These are phyloP conservation scores for Volvox africanus DNA, from an alignment of 139 green algal species.

Conservation along the genomic window DNA sequence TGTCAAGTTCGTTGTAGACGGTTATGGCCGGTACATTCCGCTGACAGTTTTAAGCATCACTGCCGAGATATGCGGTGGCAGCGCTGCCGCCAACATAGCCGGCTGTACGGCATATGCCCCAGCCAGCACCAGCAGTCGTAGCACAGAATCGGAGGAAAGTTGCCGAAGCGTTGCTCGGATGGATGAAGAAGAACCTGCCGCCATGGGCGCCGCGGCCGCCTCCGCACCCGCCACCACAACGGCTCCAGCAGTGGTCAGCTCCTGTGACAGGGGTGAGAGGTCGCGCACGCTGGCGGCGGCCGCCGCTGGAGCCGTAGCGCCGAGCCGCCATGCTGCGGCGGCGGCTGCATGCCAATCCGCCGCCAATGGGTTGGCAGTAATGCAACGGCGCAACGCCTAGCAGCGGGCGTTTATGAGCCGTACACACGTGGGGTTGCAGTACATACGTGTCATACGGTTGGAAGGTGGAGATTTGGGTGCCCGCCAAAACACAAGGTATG, in stretches of 20 bases:
- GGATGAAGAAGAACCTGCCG: not conserved
- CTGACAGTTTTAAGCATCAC: not conserved
- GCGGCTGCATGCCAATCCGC: not conserved
- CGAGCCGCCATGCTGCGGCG: not conserved
- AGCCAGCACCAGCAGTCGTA: constrained; percentile 35
- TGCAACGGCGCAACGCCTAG: not conserved
- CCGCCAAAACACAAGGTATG: too few relatives aligned
- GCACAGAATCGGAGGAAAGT: not conserved
- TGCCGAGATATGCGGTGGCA: not conserved
- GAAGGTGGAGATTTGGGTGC: too few relatives aligned
- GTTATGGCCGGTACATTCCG: not conserved
- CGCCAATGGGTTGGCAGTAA: not conserved
- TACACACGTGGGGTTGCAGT: not conserved
- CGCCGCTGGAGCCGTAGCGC: not conserved
- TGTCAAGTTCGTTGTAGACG: too few relatives aligned
- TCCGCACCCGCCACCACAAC: not conserved
- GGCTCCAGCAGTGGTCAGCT: not conserved
- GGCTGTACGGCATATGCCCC: not conserved
- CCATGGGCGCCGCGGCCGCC: not conserved
- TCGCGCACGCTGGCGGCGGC: constrained; percentile 18
- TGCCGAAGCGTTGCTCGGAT: not conserved
- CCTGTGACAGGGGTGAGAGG: not conserved
- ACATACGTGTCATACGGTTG: too few relatives aligned
- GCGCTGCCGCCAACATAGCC: constrained; percentile 8
- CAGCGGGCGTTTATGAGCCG: not conserved